Conservation (phyloP, 345 rosid genomes). For the Gossypium ekmanianum region DNA sequence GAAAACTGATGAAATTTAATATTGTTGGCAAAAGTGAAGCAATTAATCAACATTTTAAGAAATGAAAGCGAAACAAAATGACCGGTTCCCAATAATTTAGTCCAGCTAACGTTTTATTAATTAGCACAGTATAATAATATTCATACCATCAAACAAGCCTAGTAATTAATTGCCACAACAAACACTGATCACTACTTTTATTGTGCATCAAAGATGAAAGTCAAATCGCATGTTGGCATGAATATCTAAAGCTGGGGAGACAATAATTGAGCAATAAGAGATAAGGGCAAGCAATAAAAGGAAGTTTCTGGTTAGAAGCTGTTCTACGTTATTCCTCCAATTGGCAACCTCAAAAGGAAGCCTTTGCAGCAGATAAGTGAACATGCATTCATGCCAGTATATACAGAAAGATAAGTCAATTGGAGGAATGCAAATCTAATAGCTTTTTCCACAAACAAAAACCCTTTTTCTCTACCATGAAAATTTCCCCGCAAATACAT, state of each 20-base stretch:
- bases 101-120: no score
- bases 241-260: neutral
- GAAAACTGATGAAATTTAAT: no score
- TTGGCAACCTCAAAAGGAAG: neutral
- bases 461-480: neutral
- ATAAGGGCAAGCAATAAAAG: neutral
- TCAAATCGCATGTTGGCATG: neutral
- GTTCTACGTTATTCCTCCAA: neutral
- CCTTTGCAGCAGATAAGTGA: neutral
- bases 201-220: neutral
- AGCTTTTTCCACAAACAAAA: no score
- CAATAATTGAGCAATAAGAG: neutral
- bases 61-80: no score
- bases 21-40: no score
- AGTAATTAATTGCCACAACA: no score
- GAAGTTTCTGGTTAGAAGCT: neutral
- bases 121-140: no score
- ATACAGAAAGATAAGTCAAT: neutral
- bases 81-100: no score
- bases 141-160: no score
- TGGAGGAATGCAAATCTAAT: neutral
- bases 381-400: neutral
- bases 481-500: no score
- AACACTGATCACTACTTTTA: no score
- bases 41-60: no score